Base-by-base conservation (phyloP, 164 flowering plant species). In the Stephania yunnanensis region DNA sequence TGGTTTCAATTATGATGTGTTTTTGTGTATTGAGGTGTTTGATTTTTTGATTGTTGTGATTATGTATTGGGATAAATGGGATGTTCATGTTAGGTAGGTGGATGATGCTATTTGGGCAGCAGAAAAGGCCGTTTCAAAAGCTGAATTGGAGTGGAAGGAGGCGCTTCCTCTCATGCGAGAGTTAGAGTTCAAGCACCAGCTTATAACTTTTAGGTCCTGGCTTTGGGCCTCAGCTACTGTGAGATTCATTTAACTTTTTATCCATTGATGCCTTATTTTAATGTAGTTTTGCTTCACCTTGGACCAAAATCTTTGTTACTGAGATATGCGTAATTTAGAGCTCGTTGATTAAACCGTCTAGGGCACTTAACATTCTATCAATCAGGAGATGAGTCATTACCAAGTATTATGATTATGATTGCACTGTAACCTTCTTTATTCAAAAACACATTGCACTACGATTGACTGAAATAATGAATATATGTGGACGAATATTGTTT, bases 181-280 rank as follows among this genome's bases (percentile, higher is more conserved):
- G 71, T 84, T 93, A 71, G 76, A 81, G 73, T 73, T 95, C 72
- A 91, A 82, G 78, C 87, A 88, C 71, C 86, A 80, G 45, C 81
- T 92, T 50, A 73, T 68, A 12, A 86, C 86, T 42, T 87, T 92
- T 45, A 85, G 73, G 78, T 91, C 97, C 0, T 95, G 99, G 99
- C 86, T 92, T 72, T 95, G 99, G 99, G 96, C 98, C 79, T 86
- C 88, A 71, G 89, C 94, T 77, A 91, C 97, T 73, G 99, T 95
- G 75, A 89, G 96, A 36, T 36, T 55, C 52, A 50, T 3, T 68
- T 10, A 71, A 30, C 17, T 29, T 72, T 72, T 53, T 25, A 25
- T 11, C 42, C 4, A 4, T 36, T 36, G 3, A 36, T 36, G 42
- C 42, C 4, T 36, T 36, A 36, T 36, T 36, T 36, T 36, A 2